Conservation (phyloP, 2,329 filamentous ascomycete species). For the Xylogone sp. region DNA sequence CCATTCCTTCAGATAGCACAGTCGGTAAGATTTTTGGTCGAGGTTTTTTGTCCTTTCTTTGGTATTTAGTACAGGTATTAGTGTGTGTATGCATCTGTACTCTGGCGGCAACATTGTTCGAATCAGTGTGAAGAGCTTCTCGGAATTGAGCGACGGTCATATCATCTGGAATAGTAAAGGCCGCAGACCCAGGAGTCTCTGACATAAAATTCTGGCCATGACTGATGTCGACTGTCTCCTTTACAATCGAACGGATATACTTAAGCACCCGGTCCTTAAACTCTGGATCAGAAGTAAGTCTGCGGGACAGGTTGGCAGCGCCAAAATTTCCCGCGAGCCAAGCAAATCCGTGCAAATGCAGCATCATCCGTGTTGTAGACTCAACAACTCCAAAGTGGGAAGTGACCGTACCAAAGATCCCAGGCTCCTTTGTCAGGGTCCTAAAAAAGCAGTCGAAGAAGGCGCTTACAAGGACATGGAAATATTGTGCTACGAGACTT, state of each 20-base stretch:
- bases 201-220: constrained; percentile 8
- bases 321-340: too few relatives aligned
- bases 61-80: constrained; percentile 11
- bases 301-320: too few relatives aligned
- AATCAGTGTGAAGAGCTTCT: constrained; percentile 9
- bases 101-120: constrained; percentile 9
- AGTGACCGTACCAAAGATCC: too few relatives aligned
- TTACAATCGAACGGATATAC: constrained; percentile 10
- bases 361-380: too few relatives aligned
- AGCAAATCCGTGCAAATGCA: too few relatives aligned
- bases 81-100: constrained; percentile 11
- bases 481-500: too few relatives aligned
- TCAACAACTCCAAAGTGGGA: too few relatives aligned
- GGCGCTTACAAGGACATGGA: too few relatives aligned
- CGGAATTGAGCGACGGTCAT: constrained; percentile 9
- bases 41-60: constrained; percentile 2
- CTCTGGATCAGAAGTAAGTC: constrained; percentile 6
- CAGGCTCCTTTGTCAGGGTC: too few relatives aligned
- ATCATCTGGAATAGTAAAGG: constrained; percentile 9
- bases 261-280: constrained; percentile 9
- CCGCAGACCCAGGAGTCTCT: constrained; percentile 4
- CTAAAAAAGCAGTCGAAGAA: too few relatives aligned
- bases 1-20: constrained; percentile 8
- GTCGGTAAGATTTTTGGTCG: constrained; percentile 1
- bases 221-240: constrained; percentile 9